Evolutionary conservation across 2,329 filamentous ascomycete species (phyloP), one percentile per base, ranked within the genome.

Genomic region (Esteya vermicola): DNA sequence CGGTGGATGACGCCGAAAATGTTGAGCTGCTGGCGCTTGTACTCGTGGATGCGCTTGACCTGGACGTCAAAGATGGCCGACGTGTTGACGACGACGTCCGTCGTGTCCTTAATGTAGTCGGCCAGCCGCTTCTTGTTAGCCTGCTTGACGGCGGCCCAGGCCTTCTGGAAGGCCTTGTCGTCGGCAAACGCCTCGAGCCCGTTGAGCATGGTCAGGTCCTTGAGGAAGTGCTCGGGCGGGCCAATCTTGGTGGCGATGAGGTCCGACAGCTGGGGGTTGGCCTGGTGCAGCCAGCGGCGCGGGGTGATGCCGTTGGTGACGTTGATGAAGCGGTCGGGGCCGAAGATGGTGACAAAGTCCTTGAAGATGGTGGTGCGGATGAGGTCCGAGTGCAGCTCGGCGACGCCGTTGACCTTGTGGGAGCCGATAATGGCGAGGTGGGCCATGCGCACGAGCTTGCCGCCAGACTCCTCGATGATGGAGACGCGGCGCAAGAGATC

Each of bases 361-460:
- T 91, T 95, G 76, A 98, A 96, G 51, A 98, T 93, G n/a, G 91
- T 98, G 0, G 88, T 93, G 68, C 91, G 91, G 68, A 98, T 94
- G 43, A 98, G 70, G 56, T 98, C 91, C 1, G 91, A 98, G 64
- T 98, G 91, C 48, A 98, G 66, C 63, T 98, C 91, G 26, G 91
- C 91, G 27, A 98, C 91, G 58, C 91, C 91, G 51, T 98, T 98
- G 66, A 98, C 88, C 68, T 96, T 98, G 75, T 96, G 91, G 27
- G 91, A 96, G 36, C 91, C 91, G 52, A 98, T 86, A 55, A 96
- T 82, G 47, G 91, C 91, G 38, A 98, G 67, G 60, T 75, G 91
- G 3, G 91, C 91, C 91, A 98, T 98, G 57, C 89, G 82, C 45
- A 98, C 80, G 84, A 95, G 94, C 74, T 96, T 94, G 33, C 88